phyloP scores from a whole-genome alignment of 2,329 filamentous ascomycete species.

The Arthrobotrys megalospora region DNA sequence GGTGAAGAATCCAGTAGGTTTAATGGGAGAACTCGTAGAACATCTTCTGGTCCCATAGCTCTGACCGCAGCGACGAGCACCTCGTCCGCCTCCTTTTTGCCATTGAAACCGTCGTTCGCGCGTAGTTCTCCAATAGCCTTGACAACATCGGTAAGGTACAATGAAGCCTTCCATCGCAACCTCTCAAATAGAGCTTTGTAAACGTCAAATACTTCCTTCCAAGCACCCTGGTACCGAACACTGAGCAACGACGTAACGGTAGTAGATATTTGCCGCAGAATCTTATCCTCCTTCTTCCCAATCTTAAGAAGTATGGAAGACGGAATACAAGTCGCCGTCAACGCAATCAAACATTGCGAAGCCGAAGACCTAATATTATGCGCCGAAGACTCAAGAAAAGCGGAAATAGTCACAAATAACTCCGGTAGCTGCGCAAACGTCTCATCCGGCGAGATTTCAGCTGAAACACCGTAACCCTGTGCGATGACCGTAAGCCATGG shows the following conservation, averaged over 20 bases:
- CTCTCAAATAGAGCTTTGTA: conserved; percentile 88
- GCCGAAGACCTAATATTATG: conserved; percentile 95
- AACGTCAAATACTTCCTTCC: conserved; percentile 94
- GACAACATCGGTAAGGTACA: conserved; percentile 81
- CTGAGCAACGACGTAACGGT: conserved; percentile 81
- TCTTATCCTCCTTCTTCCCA: conserved; percentile 92
- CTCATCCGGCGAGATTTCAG: conserved; percentile 88
- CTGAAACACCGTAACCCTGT: conserved; percentile 91
- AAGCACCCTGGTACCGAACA: conserved; percentile 92
- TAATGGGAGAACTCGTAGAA: conserved; percentile 85
- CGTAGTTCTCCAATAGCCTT: conserved; percentile 88
- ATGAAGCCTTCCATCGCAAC: conserved; percentile 85
- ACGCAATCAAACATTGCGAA: conserved; percentile 93
- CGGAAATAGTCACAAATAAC: conserved; percentile 83
- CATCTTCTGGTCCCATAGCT: conserved; percentile 89
- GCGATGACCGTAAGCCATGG: conserved; percentile 98
- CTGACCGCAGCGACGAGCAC: conserved; percentile 89
- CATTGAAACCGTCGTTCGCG: conserved; percentile 87
- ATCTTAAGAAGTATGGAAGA: conserved; percentile 86
- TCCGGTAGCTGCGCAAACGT: conserved; percentile 92
- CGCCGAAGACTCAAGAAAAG: conserved; percentile 87
- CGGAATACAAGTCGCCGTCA: conserved; percentile 91
- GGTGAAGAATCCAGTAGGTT: conserved; percentile 84
- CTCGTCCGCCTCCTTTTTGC: conserved; percentile 94
- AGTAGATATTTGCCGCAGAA: conserved; percentile 83